Base-by-base conservation (phyloP, 257 asterid genomes). In the Ilex asprella region DNA sequence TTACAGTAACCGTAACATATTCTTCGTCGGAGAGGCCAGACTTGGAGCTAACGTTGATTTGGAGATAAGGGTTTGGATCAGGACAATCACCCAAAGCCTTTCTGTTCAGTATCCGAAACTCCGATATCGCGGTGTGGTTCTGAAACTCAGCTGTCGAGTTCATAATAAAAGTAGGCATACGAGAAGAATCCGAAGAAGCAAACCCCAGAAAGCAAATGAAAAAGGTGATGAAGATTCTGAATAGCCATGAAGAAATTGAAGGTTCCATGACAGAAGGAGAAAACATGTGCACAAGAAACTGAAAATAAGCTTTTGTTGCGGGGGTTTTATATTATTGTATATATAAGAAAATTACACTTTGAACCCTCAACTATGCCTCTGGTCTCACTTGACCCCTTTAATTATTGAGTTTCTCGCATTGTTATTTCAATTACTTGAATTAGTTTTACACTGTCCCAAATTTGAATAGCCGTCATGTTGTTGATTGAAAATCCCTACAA, bases 41-140 rank as follows among this genome's bases (percentile, higher is more conserved):
- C 59, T 57, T 61, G n/a, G 75, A 61, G 58, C 65, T 61, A n/a
- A 75, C 14, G 62, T 55, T 72, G 39, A 89, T 31, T 29, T 76
- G 62, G 52, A 86, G 59, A 68, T 73, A 75, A 44, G 88, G 92
- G 79, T 74, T 79, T 8, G 77, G 66, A 67, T 75, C 78, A 43
- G 76, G 77, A 68, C 97, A 89, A 3, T 52, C 13, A 0, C 6
- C 0, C 58, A 77, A 2, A 0, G n/a, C 5, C 52, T 84, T 73
- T 69, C 97, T 57, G 59, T 89, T 89, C 47, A 89, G 39, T 0
- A 84, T 46, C 16, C 94, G 91, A 47, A 89, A 86, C 1, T 80
- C 93, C 11, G 90, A 79, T 66, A 89, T 79, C 4, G 79, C 85
- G 0, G 95, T 89, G 72, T 81, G 81, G 68, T 84, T 84, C 0